These are phyloP conservation scores for Fusarium buxicola DNA, from an alignment of 2,329 filamentous ascomycete genomes.

Conservation along the genomic window DNA sequence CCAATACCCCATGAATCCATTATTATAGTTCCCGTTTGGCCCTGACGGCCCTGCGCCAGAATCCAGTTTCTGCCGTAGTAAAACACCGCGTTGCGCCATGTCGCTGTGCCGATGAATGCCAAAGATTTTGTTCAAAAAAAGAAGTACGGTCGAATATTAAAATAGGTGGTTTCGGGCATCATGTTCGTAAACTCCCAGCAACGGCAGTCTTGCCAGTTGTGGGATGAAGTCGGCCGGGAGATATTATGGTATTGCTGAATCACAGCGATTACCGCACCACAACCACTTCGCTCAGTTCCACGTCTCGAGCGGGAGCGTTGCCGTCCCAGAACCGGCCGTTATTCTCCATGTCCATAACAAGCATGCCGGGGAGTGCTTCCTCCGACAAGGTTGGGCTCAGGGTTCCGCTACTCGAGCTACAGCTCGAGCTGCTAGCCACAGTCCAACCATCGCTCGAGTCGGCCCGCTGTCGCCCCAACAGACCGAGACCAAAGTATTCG, in stretches of 20 bases:
- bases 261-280: conserved; percentile 51
- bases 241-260: conserved; percentile 12
- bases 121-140: conserved; percentile 51
- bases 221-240: conserved; percentile 25
- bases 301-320: conserved; percentile 51
- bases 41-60: conserved; percentile 47
- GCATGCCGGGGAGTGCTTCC: conserved; percentile 52
- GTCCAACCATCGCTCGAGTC: conserved; percentile 89
- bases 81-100: conserved; percentile 52
- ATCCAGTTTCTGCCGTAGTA: conserved; percentile 41
- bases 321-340: conserved; percentile 49
- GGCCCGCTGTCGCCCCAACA: conserved; percentile 56
- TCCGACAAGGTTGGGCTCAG: conserved; percentile 63
- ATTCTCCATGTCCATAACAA: conserved; percentile 52
- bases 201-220: conserved; percentile 18
- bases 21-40: conserved; percentile 45
- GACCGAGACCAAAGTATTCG: conserved; percentile 59
- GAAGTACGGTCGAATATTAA: conserved; percentile 50
- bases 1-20: conserved; percentile 40
- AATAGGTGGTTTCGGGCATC: conserved; percentile 44
- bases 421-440: conserved; percentile 82
- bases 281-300: conserved; percentile 60
- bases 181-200: conserved; percentile 44
- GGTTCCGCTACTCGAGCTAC: conserved; percentile 61
- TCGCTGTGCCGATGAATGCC: conserved; percentile 57